Base-by-base conservation (phyloP, 805 yeast genomes). In the Kodamaea leandrae region DNA sequence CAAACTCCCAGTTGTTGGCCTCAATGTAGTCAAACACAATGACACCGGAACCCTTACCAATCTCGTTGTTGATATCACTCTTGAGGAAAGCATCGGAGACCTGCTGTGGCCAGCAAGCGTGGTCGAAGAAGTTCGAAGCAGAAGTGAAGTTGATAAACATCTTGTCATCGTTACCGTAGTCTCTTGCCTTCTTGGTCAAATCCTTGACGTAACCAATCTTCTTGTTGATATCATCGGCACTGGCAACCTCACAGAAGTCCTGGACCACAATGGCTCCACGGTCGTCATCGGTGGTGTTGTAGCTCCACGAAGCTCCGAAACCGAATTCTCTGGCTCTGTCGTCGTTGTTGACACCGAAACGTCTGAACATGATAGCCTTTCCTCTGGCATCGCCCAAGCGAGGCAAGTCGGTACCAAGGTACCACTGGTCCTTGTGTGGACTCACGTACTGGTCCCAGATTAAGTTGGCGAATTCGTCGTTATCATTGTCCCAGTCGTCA, bases 101-200 rank as follows among this genome's bases (percentile, higher is more conserved):
- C 49, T 74, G 69, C 44, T 74, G 71, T 1, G 93, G 93, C 93
- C 93, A 85, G 60, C 87, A 83, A 35, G 67, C 71, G 38, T 71
- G 78, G 60, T 82, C 78, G 60, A 81, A 82, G 57, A 83, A 82
- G 61, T 82, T 82, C 32, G 89, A 72, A 13, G 83, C 91, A 1
- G 88, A 75, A 44, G 87, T 79, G 59, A 82, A 85, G 64, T 85
- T 85, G 46, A 85, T 62, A 52, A 76, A 84, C 48, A 85, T 63
- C 59, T 82, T 83, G 36, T 76, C 67, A 45, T 72, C 74, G 41
- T 66, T 57, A 37, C 76, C 68, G 61, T 76, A 72, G 16, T 76
- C 68, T 24, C 58, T 56, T 2, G 91, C 85, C 37, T 70, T 70
- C 28, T 69, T 57, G 30, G 82, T 66, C 54, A 81, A 72, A 21